Evolutionary conservation across 352 stramenopile genomes (phyloP), one percentile per base, ranked within the genome.

Genomic region (Phytopythium sindhum): DNA sequence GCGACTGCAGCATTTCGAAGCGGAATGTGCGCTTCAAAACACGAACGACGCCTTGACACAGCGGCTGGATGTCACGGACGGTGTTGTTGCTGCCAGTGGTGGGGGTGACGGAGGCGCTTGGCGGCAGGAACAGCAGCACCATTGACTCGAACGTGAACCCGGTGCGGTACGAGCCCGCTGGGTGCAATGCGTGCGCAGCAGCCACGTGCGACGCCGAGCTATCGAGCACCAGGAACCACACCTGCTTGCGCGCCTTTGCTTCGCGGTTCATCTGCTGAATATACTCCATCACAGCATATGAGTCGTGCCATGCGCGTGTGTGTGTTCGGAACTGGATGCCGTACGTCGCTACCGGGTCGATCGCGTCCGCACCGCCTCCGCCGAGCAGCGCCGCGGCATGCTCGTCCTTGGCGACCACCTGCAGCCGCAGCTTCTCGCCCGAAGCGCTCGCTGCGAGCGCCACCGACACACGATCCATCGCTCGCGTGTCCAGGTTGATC

Each of bases 141-240:
- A 90, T 70, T 7, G 73, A 77, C 41, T 93, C 80, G 41, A 89
- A 88, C 21, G 65, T 80, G 60, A 86, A 93, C 19, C 81, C 80
- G 61, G 71, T 71, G 21, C 78, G 77, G 66, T 84, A 79, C 41
- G 80, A 88, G 10, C 81, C 84, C 1, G 66, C 70, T 1, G 81
- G 80, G 51, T 90, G 80, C 21, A 90, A 65, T 29, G 82, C 64
- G 33, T 88, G 77, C 17, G 80, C 81, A 12, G 85, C 82, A 41
- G 82, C 78, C 55, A 89, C 67, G 56, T 93, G 84, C 8, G 78
- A 81, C 24, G 81, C 75, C 33, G 74, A 90, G 24, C 74, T 82
- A 51, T 91, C 77, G 60, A 93, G 69, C 21, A 93, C 68, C 17
- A 93, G 65, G 45, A 78, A 91, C 84, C 84, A 93, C 0, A 85